These are phyloP conservation scores for Eutypella sp. DNA, from an alignment of 2,329 filamentous ascomycete species.

Conservation along the genomic window DNA sequence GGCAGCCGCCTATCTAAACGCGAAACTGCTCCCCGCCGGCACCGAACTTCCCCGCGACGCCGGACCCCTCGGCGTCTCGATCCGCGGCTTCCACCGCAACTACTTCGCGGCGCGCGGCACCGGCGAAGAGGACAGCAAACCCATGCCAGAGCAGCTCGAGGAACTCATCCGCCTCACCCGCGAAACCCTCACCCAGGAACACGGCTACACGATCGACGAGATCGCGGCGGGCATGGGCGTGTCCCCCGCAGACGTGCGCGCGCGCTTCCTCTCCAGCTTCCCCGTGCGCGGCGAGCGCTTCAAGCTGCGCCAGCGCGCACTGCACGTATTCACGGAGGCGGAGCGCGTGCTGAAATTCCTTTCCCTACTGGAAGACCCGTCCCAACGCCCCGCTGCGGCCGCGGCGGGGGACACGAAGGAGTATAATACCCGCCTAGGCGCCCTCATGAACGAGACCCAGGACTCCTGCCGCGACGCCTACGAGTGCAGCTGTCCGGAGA, in stretches of 20 bases:
- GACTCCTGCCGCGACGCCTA: conserved; percentile 80
- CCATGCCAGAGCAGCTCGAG: conserved; percentile 63
- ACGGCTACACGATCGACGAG: conserved; percentile 85
- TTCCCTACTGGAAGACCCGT: conserved; percentile 59
- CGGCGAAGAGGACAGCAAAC: conserved; percentile 39
- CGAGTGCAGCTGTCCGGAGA: conserved; percentile 86
- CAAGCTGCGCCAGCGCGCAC: conserved; percentile 78
- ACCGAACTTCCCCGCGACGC: conserved; percentile 68
- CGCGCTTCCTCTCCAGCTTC: conserved; percentile 79
- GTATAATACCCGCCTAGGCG: conserved; percentile 68
- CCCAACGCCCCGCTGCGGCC: conserved; percentile 28
- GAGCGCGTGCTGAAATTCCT: conserved; percentile 81
- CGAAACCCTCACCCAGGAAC: conserved; percentile 66
- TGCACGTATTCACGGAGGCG: conserved; percentile 90
- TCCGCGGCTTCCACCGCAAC: conserved; percentile 81
- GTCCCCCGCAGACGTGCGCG: conserved; percentile 65
- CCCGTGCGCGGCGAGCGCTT: conserved; percentile 84
- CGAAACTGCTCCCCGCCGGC: conserved; percentile 49
- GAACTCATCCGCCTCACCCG: conserved; percentile 66
- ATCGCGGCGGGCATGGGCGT: conserved; percentile 69
- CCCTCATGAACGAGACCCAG: conserved; percentile 85
- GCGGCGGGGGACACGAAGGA: conserved; percentile 43
- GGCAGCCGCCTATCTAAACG: conserved; percentile 66
- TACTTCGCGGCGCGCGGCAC: conserved; percentile 59
- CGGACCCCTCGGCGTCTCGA: conserved; percentile 74